phyloP scores from a whole-genome alignment of 768 basidiomycete species.

The Favolaschia claudopus region DNA sequence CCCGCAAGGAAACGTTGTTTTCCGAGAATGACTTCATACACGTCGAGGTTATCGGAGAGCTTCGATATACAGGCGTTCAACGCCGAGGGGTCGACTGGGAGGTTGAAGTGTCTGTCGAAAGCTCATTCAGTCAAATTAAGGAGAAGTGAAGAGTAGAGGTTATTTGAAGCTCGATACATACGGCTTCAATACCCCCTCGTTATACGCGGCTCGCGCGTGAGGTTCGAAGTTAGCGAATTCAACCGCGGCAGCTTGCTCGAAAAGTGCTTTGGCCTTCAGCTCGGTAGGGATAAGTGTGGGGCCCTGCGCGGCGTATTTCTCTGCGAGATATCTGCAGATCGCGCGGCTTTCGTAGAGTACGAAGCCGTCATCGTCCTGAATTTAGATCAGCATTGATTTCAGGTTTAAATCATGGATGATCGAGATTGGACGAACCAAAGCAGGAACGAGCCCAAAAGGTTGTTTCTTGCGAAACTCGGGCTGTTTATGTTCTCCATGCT shows the following conservation, averaged over 20 bases:
- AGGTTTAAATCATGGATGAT: no score
- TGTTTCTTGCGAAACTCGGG: constrained; percentile 47
- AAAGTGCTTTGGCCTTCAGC: constrained; percentile 33
- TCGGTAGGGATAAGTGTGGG: constrained; percentile 45
- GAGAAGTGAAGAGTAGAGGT: not conserved
- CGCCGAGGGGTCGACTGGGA: not conserved
- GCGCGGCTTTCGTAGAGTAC: constrained; percentile 56
- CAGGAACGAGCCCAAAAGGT: constrained; percentile 54
- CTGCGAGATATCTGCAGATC: constrained; percentile 52
- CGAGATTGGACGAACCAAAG: constrained; percentile 16
- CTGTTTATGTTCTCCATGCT: constrained; percentile 48
- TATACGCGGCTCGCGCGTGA: not conserved
- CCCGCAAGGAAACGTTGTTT: constrained; percentile 18
- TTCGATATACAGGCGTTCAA: not conserved
- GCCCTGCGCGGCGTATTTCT: constrained; percentile 49
- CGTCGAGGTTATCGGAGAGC: constrained; percentile 1
- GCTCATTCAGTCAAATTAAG: not conserved
- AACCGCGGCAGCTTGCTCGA: constrained; percentile 25
- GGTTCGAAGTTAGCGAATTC: constrained; percentile 5
- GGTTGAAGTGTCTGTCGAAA: no score
- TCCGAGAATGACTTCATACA: constrained; percentile 13
- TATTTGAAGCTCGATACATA: no score
- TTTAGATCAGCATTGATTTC: not conserved
- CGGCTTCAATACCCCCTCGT: not conserved
- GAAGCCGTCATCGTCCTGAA: constrained; percentile 52